Percentiles rank a stretch among this genome's conserved stretches.
Evolutionary conservation across 441 rosid genomes (phyloP).

Genomic region (Geranium incanum): DNA sequence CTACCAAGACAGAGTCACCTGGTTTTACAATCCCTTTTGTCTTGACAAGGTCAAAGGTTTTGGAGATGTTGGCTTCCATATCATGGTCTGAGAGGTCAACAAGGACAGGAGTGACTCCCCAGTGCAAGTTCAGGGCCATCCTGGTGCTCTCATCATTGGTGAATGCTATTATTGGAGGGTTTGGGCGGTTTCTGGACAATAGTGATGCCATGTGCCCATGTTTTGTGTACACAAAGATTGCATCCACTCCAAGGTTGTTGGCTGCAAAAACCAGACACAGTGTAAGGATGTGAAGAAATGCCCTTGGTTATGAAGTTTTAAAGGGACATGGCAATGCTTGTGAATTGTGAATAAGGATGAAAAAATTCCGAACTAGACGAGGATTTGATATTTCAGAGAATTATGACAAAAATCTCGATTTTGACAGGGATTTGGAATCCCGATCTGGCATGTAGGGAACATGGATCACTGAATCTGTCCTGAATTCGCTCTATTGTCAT

Average conservation of each 20-base stretch:
- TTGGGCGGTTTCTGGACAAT: conserved; percentile 41
- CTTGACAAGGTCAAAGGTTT: conserved; percentile 30
- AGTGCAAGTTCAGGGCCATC: conserved; percentile 42
- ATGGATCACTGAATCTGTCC: too few species aligned
- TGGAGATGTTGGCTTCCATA: conserved; percentile 35
- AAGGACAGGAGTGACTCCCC: conserved; percentile 42
- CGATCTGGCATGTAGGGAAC: too few species aligned
- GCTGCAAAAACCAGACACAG: conserved; percentile 22
- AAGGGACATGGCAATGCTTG: too few species aligned
- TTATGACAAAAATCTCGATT: too few species aligned
- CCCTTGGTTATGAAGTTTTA: too few species aligned
- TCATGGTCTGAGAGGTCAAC: conserved; percentile 28
- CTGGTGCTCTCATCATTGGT: conserved; percentile 30
- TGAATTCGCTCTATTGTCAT: too few species aligned
- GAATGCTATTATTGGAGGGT: conserved; percentile 44
- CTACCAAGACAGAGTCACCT: conserved; percentile 36
- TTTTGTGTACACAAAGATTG: conserved; percentile 46
- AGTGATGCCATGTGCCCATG: conserved; percentile 47
- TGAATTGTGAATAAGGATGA: too few species aligned
- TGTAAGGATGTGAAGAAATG: not conserved
- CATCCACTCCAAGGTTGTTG: conserved; percentile 39
- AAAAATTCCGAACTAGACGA: too few species aligned
- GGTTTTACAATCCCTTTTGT: conserved; percentile 30
- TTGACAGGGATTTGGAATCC: too few species aligned
- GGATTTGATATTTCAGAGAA: too few species aligned